phyloP scores from a whole-genome alignment of 768 basidiomycete genomes.

The Tricholoma furcatifolium region DNA sequence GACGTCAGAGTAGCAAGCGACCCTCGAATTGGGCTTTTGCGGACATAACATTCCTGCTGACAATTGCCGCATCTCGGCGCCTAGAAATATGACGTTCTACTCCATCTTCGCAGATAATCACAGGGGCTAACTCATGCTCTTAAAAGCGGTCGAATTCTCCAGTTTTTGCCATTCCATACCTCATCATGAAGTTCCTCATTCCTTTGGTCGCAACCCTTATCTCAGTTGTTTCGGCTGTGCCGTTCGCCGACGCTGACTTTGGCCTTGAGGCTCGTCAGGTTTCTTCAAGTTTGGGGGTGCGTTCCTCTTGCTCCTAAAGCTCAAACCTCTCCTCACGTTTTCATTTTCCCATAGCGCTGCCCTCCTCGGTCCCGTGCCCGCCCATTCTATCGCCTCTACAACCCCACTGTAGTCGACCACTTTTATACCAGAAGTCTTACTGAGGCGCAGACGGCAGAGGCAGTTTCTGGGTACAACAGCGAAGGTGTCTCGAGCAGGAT shows the following conservation, averaged over 20 bases:
- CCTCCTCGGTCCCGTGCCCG: background rate
- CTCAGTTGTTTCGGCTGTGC: background rate
- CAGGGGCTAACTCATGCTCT: background rate
- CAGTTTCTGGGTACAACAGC: slow-evolving; percentile 3
- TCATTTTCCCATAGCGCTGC: background rate
- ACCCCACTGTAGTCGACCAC: slow-evolving; percentile 3
- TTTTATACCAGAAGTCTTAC: slow-evolving; percentile 8
- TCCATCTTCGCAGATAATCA: no score
- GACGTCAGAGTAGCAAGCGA: no score
- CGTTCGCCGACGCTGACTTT: background rate
- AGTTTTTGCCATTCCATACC: background rate
- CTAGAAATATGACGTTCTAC: no score
- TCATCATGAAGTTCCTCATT: background rate
- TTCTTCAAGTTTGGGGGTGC: no score
- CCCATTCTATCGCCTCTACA: slow-evolving; percentile 9
- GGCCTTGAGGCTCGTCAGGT: background rate
- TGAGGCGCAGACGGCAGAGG: slow-evolving; percentile 5
- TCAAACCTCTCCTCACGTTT: background rate
- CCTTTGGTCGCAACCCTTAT: background rate
- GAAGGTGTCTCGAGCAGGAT: slow-evolving; percentile 15
- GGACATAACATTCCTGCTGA: no score
- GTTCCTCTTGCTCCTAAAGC: no score
- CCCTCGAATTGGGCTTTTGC: no score
- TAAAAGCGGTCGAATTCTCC: background rate
- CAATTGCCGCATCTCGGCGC: no score